Percentiles rank a stretch among this genome's conserved stretches.
Conservation (phyloP, 2,329 filamentous ascomycete species). For the Blastomyces emzantsi region DNA sequence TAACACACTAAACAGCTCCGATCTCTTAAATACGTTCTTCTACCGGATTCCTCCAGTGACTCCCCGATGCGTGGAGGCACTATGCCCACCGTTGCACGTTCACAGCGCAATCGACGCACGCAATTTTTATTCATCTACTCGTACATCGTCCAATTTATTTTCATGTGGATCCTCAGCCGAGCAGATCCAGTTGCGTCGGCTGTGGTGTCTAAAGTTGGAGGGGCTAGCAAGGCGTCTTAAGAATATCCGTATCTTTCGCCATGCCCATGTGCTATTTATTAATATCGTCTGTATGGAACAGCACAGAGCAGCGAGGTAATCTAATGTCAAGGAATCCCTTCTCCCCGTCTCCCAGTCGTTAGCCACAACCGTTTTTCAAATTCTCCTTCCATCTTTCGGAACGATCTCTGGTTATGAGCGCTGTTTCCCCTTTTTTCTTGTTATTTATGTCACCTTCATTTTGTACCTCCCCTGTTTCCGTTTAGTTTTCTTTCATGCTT, state of each 20-base stretch:
- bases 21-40: slow-evolving; percentile 87
- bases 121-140: slow-evolving; percentile 93
- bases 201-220: slow-evolving; percentile 12
- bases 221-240: slow-evolving; percentile 11
- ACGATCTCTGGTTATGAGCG: not conserved
- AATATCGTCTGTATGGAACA: not conserved
- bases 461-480: not conserved
- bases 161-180: slow-evolving; percentile 75
- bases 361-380: not conserved
- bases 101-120: slow-evolving; percentile 77
- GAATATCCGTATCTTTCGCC: not conserved
- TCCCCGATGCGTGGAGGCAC: slow-evolving; percentile 50
- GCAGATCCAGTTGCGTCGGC: slow-evolving; percentile 37
- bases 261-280: not conserved
- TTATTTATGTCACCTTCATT: too few relatives aligned
- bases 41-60: slow-evolving; percentile 68
- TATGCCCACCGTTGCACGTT: slow-evolving; percentile 65
- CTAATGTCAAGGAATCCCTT: not conserved
- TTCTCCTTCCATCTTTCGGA: not conserved
- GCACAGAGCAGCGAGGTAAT: not conserved
- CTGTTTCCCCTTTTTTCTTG: not conserved
- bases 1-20: slow-evolving; percentile 54
- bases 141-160: slow-evolving; percentile 84
- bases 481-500: not conserved
- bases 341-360: not conserved